Evolutionary conservation across 768 basidiomycete species (phyloP).

Genomic region (Lentinula sp.): DNA sequence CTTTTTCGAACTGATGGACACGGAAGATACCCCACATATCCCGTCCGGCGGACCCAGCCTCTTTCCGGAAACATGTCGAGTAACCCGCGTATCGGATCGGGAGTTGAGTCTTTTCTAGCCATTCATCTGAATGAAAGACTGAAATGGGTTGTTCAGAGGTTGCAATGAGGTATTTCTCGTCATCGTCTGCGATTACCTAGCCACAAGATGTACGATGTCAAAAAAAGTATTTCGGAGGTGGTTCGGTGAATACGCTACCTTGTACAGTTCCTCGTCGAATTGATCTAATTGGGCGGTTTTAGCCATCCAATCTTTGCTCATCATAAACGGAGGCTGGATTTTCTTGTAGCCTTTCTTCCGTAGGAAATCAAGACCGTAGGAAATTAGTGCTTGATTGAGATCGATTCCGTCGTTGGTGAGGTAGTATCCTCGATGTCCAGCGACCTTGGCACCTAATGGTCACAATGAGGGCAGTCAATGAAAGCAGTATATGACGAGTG

Average conservation of each 20-base stretch:
- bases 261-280: constrained; percentile 98
- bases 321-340: constrained; percentile 96
- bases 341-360: constrained; percentile 82
- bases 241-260: constrained; percentile 39
- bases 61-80: constrained; percentile 98
- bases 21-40: constrained; percentile 99
- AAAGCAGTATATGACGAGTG: constrained; percentile 20
- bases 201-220: background rate
- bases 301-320: constrained; percentile 96
- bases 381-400: constrained; percentile 93
- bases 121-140: constrained; percentile 91
- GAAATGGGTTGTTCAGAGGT: constrained; percentile 99
- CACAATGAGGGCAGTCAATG: background rate
- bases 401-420: constrained; percentile 94
- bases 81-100: constrained; percentile 86
- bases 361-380: constrained; percentile 92
- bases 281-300: constrained; percentile 98
- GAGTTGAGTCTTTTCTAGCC: constrained; percentile 94
- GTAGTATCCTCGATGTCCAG: constrained; percentile 96
- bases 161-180: constrained; percentile 98
- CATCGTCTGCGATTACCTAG: constrained; percentile 76
- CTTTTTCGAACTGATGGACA: constrained; percentile 99
- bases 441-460: constrained; percentile 76
- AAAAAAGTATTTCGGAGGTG: background rate
- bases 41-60: constrained; percentile 94